Evolutionary conservation across 306 rosid species (phyloP), one percentile per base, ranked within the genome.

Genomic region (Rosa chinensis): DNA sequence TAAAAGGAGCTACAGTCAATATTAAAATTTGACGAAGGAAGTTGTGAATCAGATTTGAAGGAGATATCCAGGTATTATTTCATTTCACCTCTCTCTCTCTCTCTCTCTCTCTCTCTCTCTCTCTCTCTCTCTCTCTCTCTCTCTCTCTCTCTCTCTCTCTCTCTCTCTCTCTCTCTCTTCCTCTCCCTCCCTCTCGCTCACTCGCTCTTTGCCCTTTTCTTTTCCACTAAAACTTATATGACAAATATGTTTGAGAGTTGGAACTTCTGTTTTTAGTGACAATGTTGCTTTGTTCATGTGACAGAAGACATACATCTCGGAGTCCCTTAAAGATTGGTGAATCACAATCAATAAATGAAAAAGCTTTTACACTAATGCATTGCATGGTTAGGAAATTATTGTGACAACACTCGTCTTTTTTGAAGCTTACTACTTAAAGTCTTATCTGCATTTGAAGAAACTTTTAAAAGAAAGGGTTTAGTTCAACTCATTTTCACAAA

Each of bases 221-320:
- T 25, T 68, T 55, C 35, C 32, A 75, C 52, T 55, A 58, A 35
- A 48, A 58, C 48, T 59, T 49, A 72, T 3, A 49, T 25, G 16
- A 44, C 68, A 20, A 25, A 25, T 25, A 25, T 25, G 25, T 25
- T 25, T 25, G 25, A 25, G 25, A 25, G 25, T 25, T 25, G 8
- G 48, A 40, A 37, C 56, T 42, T 53, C 74, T 63, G 50, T 39
- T 63, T 53, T 45, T 62, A 17, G 25, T 74, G 74, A 53, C 6
- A 20, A 61, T 18, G 25, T 77, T 44, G 40, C 72, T 66, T 43
- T 61, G 73, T 86, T 82, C 80, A 73, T 82, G 78, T 88, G 84
- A 84, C 94, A 94, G 99, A 91, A 92, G 85, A 79, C 75, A 77
- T 80, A 78, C 85, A 23, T 83, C 93, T 75, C 80, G 72, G 72